phyloP scores from a whole-genome alignment of 192 early-diverging fungal genomes.

The Geranomyces variabilis region DNA sequence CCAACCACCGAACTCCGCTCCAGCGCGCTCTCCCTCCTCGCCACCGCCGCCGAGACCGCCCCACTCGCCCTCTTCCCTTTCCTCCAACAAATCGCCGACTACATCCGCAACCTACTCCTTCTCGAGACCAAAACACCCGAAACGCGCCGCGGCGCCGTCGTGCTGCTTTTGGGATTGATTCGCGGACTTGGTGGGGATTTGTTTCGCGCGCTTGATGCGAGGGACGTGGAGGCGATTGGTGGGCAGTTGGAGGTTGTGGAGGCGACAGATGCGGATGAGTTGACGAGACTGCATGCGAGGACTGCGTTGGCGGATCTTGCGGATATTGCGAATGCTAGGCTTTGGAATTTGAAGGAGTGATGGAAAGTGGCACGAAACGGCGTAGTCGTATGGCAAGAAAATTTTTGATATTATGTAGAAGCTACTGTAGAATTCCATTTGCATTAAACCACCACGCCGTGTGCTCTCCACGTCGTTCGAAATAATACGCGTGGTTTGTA shows the following conservation, averaged over 20 bases:
- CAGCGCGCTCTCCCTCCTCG: slow-evolving; percentile 45
- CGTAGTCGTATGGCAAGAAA: no score
- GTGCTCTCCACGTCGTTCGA: no score
- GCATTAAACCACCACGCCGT: no score
- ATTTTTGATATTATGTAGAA: no score
- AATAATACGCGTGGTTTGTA: no score
- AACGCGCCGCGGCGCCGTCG: slow-evolving; percentile 50
- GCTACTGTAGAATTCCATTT: no score
- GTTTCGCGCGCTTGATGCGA: slow-evolving; percentile 47
- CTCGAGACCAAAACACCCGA: slow-evolving; percentile 42
- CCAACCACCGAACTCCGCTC: slow-evolving; percentile 32
- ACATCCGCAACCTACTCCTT: slow-evolving; percentile 70
- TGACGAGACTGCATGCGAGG: slow-evolving; percentile 72
- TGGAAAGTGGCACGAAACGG: no score
- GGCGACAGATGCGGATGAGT: slow-evolving; percentile 70
- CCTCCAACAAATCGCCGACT: slow-evolving; percentile 68
- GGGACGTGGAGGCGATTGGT: slow-evolving; percentile 61
- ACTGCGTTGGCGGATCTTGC: slow-evolving; percentile 72
- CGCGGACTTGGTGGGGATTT: slow-evolving; percentile 66
- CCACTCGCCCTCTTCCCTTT: slow-evolving; percentile 71
- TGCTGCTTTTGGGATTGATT: slow-evolving; percentile 70
- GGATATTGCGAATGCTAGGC: slow-evolving; percentile 12
- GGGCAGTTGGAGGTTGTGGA: slow-evolving; percentile 64
- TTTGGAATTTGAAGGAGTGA: neutral
- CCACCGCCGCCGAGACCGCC: slow-evolving; percentile 67